Conservation (phyloP, 2,329 filamentous ascomycete species). For the Thielaviopsis euricoi region DNA sequence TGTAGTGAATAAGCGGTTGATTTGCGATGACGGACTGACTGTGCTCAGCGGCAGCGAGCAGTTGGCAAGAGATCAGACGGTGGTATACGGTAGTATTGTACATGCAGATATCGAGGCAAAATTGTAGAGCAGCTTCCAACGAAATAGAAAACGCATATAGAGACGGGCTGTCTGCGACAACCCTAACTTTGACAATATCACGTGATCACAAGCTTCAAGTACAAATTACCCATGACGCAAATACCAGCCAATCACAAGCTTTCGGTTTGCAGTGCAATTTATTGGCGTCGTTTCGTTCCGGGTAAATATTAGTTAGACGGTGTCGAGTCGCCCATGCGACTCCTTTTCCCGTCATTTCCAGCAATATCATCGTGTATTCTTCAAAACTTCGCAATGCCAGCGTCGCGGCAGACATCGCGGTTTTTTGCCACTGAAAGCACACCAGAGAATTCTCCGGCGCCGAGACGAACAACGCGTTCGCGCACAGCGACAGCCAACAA, state of each 20-base stretch:
- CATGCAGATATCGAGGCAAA: constrained; percentile 1
- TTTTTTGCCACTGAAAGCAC: not conserved
- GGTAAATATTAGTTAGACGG: not conserved
- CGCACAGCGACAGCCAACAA: constrained; percentile 7
- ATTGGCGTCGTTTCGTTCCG: not conserved
- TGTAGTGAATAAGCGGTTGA: constrained; percentile 17
- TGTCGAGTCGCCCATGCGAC: not conserved
- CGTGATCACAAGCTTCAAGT: not conserved
- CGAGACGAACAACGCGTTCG: constrained; percentile 16
- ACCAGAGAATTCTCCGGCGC: not conserved
- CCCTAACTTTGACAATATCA: not conserved
- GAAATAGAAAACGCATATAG: no score
- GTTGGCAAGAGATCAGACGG: constrained; percentile 10
- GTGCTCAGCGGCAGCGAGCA: not conserved
- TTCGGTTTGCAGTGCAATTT: not conserved
- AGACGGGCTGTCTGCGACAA: not conserved
- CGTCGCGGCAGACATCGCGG: not conserved
- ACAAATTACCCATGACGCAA: not conserved
- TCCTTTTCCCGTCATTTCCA: not conserved
- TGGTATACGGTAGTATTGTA: constrained; percentile 10
- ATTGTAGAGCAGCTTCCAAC: not conserved
- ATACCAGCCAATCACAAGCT: not conserved
- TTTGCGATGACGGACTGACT: not conserved
- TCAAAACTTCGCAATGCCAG: not conserved
- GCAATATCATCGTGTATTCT: not conserved